phyloP scores from a whole-genome alignment of 306 rosid genomes.

The Prinsepia uniflora region DNA sequence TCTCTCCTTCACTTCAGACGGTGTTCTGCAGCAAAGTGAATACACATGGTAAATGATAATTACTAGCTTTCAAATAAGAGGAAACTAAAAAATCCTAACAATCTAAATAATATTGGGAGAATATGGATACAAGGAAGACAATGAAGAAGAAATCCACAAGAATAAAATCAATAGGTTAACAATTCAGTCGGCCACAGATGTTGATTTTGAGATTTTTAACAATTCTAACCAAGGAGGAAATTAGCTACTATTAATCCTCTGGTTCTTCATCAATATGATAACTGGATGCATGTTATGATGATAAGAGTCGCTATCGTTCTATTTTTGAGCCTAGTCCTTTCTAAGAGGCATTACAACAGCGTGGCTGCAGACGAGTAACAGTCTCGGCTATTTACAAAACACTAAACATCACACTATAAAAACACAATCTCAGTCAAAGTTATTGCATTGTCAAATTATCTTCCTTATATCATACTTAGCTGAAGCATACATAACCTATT shows the following conservation, averaged over 20 bases:
- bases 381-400: neutral
- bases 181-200: neutral
- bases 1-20: conserved; percentile 87
- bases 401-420: neutral
- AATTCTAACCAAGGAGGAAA: neutral
- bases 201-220: neutral
- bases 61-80: neutral
- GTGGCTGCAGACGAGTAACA: neutral
- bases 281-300: neutral
- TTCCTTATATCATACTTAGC: neutral
- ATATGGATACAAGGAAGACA: neutral
- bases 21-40: conserved; percentile 58
- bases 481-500: neutral
- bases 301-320: neutral
- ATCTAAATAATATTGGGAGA: neutral
- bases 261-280: neutral
- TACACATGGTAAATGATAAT: conserved; percentile 1
- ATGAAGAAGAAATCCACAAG: neutral
- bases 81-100: neutral
- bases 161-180: neutral
- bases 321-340: neutral
- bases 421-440: neutral
- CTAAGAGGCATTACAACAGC: neutral
- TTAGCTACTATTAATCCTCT: neutral
- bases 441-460: neutral